Conservation (phyloP, 1,284 basidiomycete species). For the Stereum hirsutum region DNA sequence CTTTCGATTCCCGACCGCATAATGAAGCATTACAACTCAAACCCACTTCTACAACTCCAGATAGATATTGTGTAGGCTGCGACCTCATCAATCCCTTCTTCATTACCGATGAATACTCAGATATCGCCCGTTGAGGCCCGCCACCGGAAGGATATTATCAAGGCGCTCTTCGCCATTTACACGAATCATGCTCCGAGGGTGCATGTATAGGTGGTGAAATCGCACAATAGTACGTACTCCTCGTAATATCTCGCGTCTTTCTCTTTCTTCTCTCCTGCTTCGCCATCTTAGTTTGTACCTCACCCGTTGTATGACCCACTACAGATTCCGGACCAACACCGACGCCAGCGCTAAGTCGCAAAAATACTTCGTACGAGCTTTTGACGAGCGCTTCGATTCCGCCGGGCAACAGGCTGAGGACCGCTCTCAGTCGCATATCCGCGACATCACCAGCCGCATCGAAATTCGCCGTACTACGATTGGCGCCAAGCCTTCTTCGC, state of each 20-base stretch:
- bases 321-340: slow-evolving; percentile 18
- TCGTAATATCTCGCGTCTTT: no score
- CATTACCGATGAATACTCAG: slow-evolving; percentile 32
- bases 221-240: slow-evolving; percentile 20
- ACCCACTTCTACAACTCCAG: slow-evolving; percentile 4
- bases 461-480: slow-evolving; percentile 28
- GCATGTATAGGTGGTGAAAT: slow-evolving; percentile 24
- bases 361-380: slow-evolving; percentile 13
- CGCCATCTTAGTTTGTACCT: no score
- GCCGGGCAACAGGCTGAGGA: slow-evolving; percentile 31
- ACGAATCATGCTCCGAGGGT: slow-evolving; percentile 19
- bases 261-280: no score
- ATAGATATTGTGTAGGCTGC: slow-evolving; percentile 18
- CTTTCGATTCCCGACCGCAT: slow-evolving; percentile 14
- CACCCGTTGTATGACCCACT: background rate
- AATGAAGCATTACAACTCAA: slow-evolving; percentile 10
- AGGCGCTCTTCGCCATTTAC: slow-evolving; percentile 25
- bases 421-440: slow-evolving; percentile 21
- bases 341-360: slow-evolving; percentile 10
- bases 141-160: slow-evolving; percentile 20
- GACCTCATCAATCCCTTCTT: slow-evolving; percentile 34
- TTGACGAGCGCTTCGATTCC: slow-evolving; percentile 24
- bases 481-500: slow-evolving; percentile 31
- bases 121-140: slow-evolving; percentile 19
- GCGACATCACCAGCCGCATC: slow-evolving; percentile 27